A percentile compares a stretch with the other conserved stretches of the same genome.
These are phyloP conservation scores for Exophiala oligosperma DNA, from an alignment of 2,329 filamentous ascomycete species.

Conservation along the genomic window DNA sequence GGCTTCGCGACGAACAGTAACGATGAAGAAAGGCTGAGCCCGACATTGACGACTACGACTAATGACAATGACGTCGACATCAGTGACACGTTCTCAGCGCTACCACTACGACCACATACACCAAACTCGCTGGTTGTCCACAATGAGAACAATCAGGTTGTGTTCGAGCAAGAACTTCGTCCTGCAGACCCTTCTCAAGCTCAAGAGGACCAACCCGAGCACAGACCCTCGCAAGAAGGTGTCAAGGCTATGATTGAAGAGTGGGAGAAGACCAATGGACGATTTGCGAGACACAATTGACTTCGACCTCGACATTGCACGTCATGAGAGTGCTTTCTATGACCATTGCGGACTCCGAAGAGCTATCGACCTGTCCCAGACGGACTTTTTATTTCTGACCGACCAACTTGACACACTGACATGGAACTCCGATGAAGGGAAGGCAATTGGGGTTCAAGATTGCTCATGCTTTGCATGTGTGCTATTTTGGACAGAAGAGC, in stretches of 20 bases:
- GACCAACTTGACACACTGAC: too few relatives aligned
- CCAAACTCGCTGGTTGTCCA: neutral
- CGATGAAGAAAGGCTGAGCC: neutral
- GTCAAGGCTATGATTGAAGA: conserved; percentile 19
- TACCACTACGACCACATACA: neutral
- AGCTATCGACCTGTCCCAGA: too few relatives aligned
- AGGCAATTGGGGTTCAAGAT: too few relatives aligned
- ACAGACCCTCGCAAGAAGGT: conserved; percentile 1
- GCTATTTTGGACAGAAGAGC: too few relatives aligned
- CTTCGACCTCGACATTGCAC: neutral
- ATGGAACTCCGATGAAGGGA: too few relatives aligned
- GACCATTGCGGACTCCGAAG: too few relatives aligned
- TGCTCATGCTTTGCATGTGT: too few relatives aligned
- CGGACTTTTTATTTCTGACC: too few relatives aligned
- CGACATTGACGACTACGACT: neutral
- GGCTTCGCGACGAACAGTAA: neutral
- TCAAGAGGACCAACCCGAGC: neutral
- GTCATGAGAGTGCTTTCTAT: too few relatives aligned
- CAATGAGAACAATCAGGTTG: neutral
- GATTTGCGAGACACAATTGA: neutral
- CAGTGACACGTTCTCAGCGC: neutral
- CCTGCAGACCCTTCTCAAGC: neutral
- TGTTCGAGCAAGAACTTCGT: neutral
- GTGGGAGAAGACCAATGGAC: conserved; percentile 15
- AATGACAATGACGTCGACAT: conserved; percentile 1